These are phyloP conservation scores for Fusarium sp. DNA, from an alignment of 2,329 filamentous ascomycete species.

Conservation along the genomic window DNA sequence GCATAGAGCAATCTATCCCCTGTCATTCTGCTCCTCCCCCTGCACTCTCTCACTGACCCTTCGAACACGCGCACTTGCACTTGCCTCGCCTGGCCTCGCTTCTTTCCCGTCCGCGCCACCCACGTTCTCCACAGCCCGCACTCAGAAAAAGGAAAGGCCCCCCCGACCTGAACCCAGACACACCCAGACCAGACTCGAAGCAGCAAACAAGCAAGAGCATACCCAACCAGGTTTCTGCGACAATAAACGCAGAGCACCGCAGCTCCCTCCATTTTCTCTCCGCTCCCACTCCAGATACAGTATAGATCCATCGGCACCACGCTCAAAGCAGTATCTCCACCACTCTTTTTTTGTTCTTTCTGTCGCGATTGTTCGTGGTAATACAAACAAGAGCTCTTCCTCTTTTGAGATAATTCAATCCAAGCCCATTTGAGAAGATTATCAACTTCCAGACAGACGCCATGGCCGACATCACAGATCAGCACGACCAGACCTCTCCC, in stretches of 20 bases:
- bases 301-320: conserved; percentile 74
- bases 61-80: conserved; percentile 32
- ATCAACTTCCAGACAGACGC: conserved; percentile 32
- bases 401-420: conserved; percentile 42
- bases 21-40: conserved; percentile 7
- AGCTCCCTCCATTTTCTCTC: conserved; percentile 56
- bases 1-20: conserved; percentile 22
- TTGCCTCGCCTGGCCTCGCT: conserved; percentile 52
- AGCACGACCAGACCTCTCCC: conserved; percentile 80
- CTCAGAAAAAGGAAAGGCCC: conserved; percentile 43
- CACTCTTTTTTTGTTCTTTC: conserved; percentile 62
- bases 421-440: conserved; percentile 40
- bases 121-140: conserved; percentile 43
- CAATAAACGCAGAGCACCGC: conserved; percentile 58
- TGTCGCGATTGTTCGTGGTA: conserved; percentile 49
- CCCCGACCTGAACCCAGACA: conserved; percentile 41
- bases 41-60: conserved; percentile 35
- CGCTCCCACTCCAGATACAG: conserved; percentile 71
- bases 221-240: conserved; percentile 68
- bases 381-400: conserved; percentile 49
- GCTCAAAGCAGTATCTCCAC: conserved; percentile 74
- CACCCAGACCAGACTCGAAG: conserved; percentile 53
- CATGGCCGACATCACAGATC: conserved; percentile 85
- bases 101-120: conserved; percentile 53
- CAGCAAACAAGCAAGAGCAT: conserved; percentile 50